Evolutionary conservation across 768 basidiomycete species (phyloP), one percentile per base, ranked within the genome.

Genomic region (Cytidiella melzeri): DNA sequence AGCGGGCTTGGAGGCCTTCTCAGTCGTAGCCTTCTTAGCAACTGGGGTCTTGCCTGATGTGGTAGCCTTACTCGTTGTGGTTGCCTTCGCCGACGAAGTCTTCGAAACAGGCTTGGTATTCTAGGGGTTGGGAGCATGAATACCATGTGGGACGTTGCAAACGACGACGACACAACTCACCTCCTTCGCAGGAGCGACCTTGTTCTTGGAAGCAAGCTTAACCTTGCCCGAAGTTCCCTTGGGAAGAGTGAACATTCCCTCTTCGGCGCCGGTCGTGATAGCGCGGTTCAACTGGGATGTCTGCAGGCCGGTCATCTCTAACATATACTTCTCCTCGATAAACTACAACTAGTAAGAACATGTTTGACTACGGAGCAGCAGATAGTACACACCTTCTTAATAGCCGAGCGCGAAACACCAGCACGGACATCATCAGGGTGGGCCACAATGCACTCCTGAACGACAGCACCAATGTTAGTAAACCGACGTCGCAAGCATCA

Each of bases 201-300:
- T 77, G 41, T 61, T 54, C 69, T 82, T 84, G 19, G 77, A 74
- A 2, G 83, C 76, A 19, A 89, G 76, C 64, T 87, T 89, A 53
- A 91, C 84, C 61, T 85, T 80, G 47, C 86, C 86, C 19, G 83
- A 80, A 2, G 75, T 73, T 53, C 79, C 83, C 66, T 81, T 83
- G 43, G 83, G 83, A 21, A 84, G 69, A 19, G 67, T 56, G 61
- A 84, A 81, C 28, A 69, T 62, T 27, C 75, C 76, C 45, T 70
- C 70, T 53, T 76, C 72, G 19, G 67, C 67, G 38, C 83, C 82
- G 42, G 67, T 65, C 45, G 67, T 61, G 66, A 84, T 81, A 36
- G 81, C 80, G 39, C 69, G 69, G 61, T 74, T 74, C 47, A 84
- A 70, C 57, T 75, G 73, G 53, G 62, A 67, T 45, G 67, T 55